Base-by-base conservation (phyloP, 805 yeast genomes). In the Blastobotrys parvus region DNA sequence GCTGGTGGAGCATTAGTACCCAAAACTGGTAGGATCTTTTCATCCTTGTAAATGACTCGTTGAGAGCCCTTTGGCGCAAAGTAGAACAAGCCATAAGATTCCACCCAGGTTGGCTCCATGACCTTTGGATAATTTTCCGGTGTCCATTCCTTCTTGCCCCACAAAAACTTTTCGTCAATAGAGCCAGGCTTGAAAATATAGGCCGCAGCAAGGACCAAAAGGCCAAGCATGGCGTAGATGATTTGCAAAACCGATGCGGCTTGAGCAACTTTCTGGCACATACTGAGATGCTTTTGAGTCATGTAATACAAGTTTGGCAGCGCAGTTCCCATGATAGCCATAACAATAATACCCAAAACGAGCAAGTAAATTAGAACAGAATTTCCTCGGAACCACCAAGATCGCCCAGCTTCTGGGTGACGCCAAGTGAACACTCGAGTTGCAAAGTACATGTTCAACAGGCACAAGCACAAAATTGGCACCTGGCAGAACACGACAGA, bases 401-500 rank as follows among this genome's bases (percentile, higher is more conserved):
- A 59, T 17, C 75, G 69, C 32, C 88, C 89, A 8, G 78, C 71
- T 41, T 75, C 78, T 5, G 90, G 89, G 56, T 82, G 89, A 58
- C 80, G 68, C 84, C 87, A 80, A 4, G 86, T 79, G 61, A 80
- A 80, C 18, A 82, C 64, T 57, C 90, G 72, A 58, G 81, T 88
- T 3, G 85, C 85, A 41, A 82, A 62, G 18, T 80, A 72, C 59
- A 80, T 67, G 55, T 78, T 79, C 54, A 77, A 68, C 2, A 81
- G 70, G 25, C 77, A 75, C 35, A 82, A 56, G 21, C 77, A 56
- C n/a, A 79, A 73, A 15, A 77, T 70, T 3, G 87, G 78, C 7
- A 78, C 63, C 49, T 77, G 70, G 21, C 74, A 55, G 39, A 82
- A 69, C 21, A 79, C 77, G 35, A 71, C 74, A 2, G 77, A 68